Conservation (phyloP, 495 filamentous ascomycete species). For the Penicilliopsis zonata region DNA sequence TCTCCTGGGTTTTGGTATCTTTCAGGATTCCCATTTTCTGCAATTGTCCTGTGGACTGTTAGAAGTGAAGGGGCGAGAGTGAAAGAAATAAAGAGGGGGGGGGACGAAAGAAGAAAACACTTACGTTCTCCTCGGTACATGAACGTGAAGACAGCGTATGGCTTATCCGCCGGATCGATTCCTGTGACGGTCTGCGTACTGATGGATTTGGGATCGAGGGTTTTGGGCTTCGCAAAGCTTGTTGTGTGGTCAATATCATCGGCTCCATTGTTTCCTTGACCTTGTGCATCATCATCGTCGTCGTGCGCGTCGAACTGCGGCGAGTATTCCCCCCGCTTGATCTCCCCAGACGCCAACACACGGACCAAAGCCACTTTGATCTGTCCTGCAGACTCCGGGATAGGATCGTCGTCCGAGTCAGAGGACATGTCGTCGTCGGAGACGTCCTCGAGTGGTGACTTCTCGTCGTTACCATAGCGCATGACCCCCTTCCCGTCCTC, state of each 20-base stretch:
- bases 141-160: slow-evolving; percentile 95
- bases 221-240: slow-evolving; percentile 96
- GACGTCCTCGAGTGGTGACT: slow-evolving; percentile 59
- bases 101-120: slow-evolving; percentile 17
- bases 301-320: slow-evolving; percentile 97
- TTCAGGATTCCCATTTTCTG: slow-evolving; percentile 85
- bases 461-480: slow-evolving; percentile 62
- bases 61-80: slow-evolving; percentile 2
- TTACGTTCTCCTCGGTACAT: slow-evolving; percentile 93
- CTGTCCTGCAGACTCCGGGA: slow-evolving; percentile 88
- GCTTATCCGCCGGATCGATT: slow-evolving; percentile 90
- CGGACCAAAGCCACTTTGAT: slow-evolving; percentile 97
- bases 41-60: slow-evolving; percentile 57
- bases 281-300: slow-evolving; percentile 61
- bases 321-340: slow-evolving; percentile 94
- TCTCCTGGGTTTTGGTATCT: slow-evolving; percentile 44
- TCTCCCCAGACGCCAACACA: slow-evolving; percentile 89
- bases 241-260: slow-evolving; percentile 84
- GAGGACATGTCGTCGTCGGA: slow-evolving; percentile 59
- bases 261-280: slow-evolving; percentile 27
- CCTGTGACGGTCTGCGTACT: slow-evolving; percentile 97
- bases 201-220: slow-evolving; percentile 91
- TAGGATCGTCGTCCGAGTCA: slow-evolving; percentile 78
- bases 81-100: not conserved
- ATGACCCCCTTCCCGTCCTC: slow-evolving; percentile 49